Conservation (phyloP, 176 grass and related monocot species). For the Cenchrus fungigraminus region DNA sequence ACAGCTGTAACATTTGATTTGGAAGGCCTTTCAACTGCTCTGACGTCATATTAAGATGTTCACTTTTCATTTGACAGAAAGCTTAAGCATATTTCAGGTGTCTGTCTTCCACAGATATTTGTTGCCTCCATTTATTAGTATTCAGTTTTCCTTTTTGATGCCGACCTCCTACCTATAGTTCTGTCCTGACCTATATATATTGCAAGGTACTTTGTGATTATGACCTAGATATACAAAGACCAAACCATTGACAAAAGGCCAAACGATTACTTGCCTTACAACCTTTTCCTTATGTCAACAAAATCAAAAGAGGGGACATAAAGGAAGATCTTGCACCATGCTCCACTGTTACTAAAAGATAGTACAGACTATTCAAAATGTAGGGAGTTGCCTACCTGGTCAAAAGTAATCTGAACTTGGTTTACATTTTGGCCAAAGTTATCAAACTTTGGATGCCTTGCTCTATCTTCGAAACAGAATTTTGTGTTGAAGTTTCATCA, state of each 20-base stretch:
- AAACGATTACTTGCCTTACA: background rate
- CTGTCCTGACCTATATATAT: background rate
- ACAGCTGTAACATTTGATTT: constrained; percentile 13
- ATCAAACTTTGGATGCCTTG: background rate
- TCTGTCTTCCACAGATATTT: constrained; percentile 1
- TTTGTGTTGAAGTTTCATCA: background rate
- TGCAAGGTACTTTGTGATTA: constrained; percentile 1
- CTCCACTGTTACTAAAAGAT: background rate
- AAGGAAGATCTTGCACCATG: background rate
- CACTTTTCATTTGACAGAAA: constrained; percentile 15
- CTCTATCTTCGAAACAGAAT: background rate
- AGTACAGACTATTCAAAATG: background rate
- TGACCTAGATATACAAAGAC: background rate
- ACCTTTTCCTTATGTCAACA: background rate
- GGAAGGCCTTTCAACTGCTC: background rate
- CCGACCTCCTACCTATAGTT: constrained; percentile 24
- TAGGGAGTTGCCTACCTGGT: background rate
- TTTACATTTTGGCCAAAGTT: constrained; percentile 16
- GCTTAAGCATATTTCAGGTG: background rate
- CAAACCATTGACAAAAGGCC: background rate
- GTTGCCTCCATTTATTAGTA: constrained; percentile 31
- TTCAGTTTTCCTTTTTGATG: constrained; percentile 33
- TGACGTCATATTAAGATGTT: background rate
- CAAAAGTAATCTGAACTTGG: background rate
- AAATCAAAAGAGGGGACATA: background rate